A percentile compares a stretch with the other conserved stretches of the same genome.
Conservation (phyloP, 805 yeast genomes). For the Myxozyma sirexii region DNA sequence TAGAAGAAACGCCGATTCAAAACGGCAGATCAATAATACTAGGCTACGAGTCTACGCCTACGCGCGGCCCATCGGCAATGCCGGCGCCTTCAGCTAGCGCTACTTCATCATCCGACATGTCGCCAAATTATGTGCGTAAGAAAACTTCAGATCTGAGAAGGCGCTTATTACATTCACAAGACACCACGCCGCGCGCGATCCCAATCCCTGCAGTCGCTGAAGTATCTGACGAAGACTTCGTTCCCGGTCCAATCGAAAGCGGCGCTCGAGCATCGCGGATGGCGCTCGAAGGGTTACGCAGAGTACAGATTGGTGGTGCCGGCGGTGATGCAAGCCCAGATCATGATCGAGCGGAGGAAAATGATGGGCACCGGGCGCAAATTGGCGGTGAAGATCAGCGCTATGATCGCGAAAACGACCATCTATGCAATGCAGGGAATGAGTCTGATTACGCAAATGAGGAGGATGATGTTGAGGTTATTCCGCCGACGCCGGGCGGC, state of each 20-base stretch:
- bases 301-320: not conserved
- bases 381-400: too few species aligned
- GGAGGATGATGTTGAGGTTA: not conserved
- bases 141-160: not conserved
- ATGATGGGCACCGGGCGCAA: too few species aligned
- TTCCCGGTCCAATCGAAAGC: not conserved
- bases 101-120: not conserved
- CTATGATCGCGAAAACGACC: too few species aligned
- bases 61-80: not conserved
- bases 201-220: not conserved
- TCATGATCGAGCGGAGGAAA: not conserved
- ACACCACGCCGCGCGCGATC: slow-evolving; percentile 1
- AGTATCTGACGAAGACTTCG: slow-evolving; percentile 1
- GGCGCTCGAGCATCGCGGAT: not conserved
- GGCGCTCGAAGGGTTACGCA: slow-evolving; percentile 1
- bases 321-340: not conserved
- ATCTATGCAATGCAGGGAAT: too few species aligned
- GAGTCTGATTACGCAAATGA: not conserved
- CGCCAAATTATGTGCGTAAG: not conserved
- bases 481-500: not conserved
- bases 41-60: not conserved
- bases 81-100: not conserved
- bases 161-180: not conserved
- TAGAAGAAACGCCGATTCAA: not conserved
- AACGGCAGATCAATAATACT: not conserved